These are phyloP conservation scores for Fusarium nematophilum DNA, from an alignment of 2,329 filamentous ascomycete genomes.

Conservation along the genomic window DNA sequence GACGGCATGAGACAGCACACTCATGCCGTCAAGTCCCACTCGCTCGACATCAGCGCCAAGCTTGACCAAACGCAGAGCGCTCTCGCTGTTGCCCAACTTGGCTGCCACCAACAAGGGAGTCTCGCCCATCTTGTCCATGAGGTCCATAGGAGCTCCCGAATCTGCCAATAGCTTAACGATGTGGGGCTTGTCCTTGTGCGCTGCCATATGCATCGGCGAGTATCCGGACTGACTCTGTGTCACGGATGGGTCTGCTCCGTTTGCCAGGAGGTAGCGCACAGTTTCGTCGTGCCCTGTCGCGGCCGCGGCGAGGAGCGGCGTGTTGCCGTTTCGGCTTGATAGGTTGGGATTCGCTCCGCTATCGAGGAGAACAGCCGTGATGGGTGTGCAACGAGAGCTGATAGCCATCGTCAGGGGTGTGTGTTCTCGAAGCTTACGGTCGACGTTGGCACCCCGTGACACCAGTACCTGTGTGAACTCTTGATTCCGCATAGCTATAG, in stretches of 20 bases:
- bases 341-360: slow-evolving; percentile 42
- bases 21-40: slow-evolving; percentile 43
- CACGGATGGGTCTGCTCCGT: slow-evolving; percentile 40
- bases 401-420: slow-evolving; percentile 45
- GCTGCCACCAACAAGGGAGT: slow-evolving; percentile 44
- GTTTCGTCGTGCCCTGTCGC: slow-evolving; percentile 45
- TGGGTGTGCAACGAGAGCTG: slow-evolving; percentile 40
- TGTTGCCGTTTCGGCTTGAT: slow-evolving; percentile 43
- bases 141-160: slow-evolving; percentile 39
- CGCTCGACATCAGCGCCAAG: slow-evolving; percentile 43
- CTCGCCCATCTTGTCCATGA: slow-evolving; percentile 38
- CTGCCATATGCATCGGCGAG: slow-evolving; percentile 45
- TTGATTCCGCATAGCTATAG: slow-evolving; percentile 44
- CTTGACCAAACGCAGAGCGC: slow-evolving; percentile 38
- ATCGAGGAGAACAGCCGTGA: slow-evolving; percentile 42
- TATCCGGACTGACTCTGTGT: slow-evolving; percentile 40
- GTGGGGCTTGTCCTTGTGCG: slow-evolving; percentile 42
- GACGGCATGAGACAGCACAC: slow-evolving; percentile 44
- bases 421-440: slow-evolving; percentile 41
- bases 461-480: slow-evolving; percentile 43
- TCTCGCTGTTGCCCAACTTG: slow-evolving; percentile 42
- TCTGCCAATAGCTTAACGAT: slow-evolving; percentile 38
- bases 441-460: slow-evolving; percentile 42
- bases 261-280: slow-evolving; percentile 42
- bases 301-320: slow-evolving; percentile 41